Percentiles rank a stretch among this genome's conserved stretches.
Conservation (phyloP, 805 yeast species). For the Lachancea lanzarotensis region DNA sequence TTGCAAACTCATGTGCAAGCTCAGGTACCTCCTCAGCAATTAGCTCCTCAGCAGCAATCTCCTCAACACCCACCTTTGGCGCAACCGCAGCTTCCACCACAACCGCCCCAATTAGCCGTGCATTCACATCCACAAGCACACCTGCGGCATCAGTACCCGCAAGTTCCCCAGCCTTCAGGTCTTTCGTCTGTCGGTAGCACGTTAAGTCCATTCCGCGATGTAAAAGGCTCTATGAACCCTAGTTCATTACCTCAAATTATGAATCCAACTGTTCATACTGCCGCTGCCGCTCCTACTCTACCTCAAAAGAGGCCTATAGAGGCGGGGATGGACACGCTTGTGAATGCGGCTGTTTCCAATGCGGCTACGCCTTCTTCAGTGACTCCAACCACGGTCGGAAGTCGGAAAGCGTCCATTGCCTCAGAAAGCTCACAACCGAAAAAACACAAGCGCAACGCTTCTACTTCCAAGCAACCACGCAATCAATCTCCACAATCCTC, state of each 20-base stretch:
- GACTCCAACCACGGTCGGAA: background rate
- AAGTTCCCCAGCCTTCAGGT: background rate
- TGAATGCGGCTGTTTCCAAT: constrained; percentile 19
- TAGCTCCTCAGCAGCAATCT: constrained; percentile 10
- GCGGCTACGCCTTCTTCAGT: constrained; percentile 5
- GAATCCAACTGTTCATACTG: constrained; percentile 2
- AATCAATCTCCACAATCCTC: background rate
- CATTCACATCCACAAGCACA: constrained; percentile 18
- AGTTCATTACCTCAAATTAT: constrained; percentile 5
- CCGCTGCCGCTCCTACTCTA: constrained; percentile 7
- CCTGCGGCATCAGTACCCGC: constrained; percentile 6
- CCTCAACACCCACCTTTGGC: constrained; percentile 11
- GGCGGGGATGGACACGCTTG: constrained; percentile 27
- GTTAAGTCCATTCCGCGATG: constrained; percentile 3
- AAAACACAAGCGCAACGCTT: constrained; percentile 5
- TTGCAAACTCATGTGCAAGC: constrained; percentile 14
- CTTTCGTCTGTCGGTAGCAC: background rate
- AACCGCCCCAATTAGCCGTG: constrained; percentile 10
- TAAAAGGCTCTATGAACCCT: constrained; percentile 1
- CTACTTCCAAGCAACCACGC: background rate
- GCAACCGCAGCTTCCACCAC: constrained; percentile 13
- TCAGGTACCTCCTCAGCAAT: constrained; percentile 5
- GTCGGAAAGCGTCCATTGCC: background rate
- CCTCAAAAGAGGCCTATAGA: constrained; percentile 29
- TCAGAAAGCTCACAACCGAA: constrained; percentile 7